Evolutionary conservation across 495 filamentous ascomycete species (phyloP).

Genomic region (Cercophora scortea): DNA sequence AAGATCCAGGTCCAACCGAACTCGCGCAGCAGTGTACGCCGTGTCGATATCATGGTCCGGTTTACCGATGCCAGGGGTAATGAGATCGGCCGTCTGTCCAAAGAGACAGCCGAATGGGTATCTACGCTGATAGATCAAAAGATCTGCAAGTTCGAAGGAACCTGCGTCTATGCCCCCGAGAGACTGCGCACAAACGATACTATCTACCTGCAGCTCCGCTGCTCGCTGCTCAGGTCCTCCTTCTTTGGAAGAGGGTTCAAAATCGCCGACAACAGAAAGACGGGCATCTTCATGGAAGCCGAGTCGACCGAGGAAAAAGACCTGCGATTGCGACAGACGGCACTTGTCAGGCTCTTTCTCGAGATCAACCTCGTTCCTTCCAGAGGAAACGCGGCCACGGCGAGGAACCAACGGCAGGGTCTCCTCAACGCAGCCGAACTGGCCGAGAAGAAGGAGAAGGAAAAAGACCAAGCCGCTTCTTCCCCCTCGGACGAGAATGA

Average conservation of each 20-base stretch:
- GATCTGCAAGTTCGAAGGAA: conserved; percentile 78
- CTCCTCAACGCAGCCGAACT: conserved; percentile 81
- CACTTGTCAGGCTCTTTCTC: conserved; percentile 79
- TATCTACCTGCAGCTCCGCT: conserved; percentile 77
- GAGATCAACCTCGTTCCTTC: conserved; percentile 78
- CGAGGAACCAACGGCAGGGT: conserved; percentile 70
- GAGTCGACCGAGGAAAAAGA: conserved; percentile 81
- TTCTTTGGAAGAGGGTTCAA: conserved; percentile 58
- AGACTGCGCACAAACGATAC: conserved; percentile 83
- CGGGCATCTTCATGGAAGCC: conserved; percentile 55
- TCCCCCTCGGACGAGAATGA: conserved; percentile 57
- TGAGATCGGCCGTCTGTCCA: conserved; percentile 83
- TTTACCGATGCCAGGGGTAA: conserved; percentile 76
- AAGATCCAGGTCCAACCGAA: conserved; percentile 49
- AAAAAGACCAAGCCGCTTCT: conserved; percentile 40
- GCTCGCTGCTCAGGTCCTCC: conserved; percentile 63
- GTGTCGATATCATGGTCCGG: conserved; percentile 79
- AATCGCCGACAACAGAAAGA: conserved; percentile 60
- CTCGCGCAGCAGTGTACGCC: conserved; percentile 44
- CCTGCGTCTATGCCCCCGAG: conserved; percentile 86
- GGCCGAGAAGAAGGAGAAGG: conserved; percentile 68
- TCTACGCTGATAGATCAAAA: conserved; percentile 89
- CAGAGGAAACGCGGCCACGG: conserved; percentile 62
- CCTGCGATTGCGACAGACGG: conserved; percentile 78
- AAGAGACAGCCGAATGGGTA: conserved; percentile 89